These are phyloP conservation scores for Aspergillus spinulosporus DNA, from an alignment of 2,329 filamentous ascomycete species.

Conservation along the genomic window DNA sequence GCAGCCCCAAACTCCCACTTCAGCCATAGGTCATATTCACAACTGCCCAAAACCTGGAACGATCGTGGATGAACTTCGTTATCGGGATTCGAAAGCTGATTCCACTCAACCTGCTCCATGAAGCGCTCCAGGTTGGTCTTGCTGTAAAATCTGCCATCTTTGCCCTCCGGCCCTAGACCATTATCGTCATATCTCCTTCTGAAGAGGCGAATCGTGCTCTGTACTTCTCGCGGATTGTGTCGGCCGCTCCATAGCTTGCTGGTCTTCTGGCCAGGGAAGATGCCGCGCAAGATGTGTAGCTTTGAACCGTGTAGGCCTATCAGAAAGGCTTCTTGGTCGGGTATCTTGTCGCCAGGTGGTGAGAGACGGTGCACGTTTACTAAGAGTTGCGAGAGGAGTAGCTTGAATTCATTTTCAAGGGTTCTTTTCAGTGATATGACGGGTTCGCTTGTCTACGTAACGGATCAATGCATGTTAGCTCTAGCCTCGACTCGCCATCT, in stretches of 20 bases:
- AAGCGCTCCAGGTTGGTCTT: constrained; percentile 21
- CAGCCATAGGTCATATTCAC: constrained; percentile 32
- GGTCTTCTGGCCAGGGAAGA: constrained; percentile 31
- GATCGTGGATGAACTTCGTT: constrained; percentile 20
- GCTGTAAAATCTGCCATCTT: constrained; percentile 18
- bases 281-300: constrained; percentile 30
- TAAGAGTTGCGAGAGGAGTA: constrained; percentile 29
- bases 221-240: constrained; percentile 7
- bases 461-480: neutral
- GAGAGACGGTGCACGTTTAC: constrained; percentile 21
- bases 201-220: neutral
- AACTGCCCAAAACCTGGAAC: constrained; percentile 28
- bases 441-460: constrained; percentile 20
- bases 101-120: constrained; percentile 21
- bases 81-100: constrained; percentile 17
- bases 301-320: constrained; percentile 31
- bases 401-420: constrained; percentile 29
- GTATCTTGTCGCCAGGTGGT: constrained; percentile 26
- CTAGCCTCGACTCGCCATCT: neutral
- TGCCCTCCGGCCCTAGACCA: neutral
- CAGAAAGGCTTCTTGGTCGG: constrained; percentile 33
- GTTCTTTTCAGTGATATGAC: constrained; percentile 16
- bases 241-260: constrained; percentile 27
- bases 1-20: constrained; percentile 24
- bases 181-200: neutral